Base-by-base conservation (phyloP, 352 stramenopile genomes). In the Phytophthora macrochlamydospora region DNA sequence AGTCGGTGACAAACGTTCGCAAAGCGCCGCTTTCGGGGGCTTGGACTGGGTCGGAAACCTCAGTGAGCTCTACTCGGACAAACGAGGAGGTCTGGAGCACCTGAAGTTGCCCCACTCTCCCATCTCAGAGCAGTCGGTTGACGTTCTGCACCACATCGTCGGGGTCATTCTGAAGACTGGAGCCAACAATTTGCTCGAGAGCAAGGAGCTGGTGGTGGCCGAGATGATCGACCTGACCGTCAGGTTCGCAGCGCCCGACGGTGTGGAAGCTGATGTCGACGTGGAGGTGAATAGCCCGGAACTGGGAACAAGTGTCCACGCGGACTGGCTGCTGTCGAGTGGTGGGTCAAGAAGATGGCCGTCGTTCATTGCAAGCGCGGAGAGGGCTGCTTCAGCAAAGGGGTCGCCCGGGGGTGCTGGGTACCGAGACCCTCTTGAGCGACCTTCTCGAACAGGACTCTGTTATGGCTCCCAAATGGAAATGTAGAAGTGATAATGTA, bases 361-460 rank as follows among this genome's bases (percentile, higher is more conserved):
- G 32, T 71, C 14, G 45, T 67, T 42, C 51, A 54, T 29, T 62
- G 64, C 44, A 59, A 62, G 18, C 7, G 52, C 30, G n/a, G 44
- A 30, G 32, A 42, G 14, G 43, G 43, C 2, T 49, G 43, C 3
- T 71, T 71, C 14, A 59, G 60, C 45, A 59, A 45, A 7, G 51
- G 64, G 2, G 30, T 62, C 28, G 64, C 64, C 30, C 35, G 48
- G 13, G 59, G 64, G 38, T 37, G 3, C 12, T 71, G 24, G 31
- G 31, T 44, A 12, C 30, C 28, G 64, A 71, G 51, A 59, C 42
- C 2, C 43, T 38, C 2, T 56, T 71, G 44, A 28, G 65, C 7
- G 57, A 71, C 9, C 31, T 42, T 8, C 31, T 67, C 2, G 51
- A 71, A 9, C 60, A 62, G n/a, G 51, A 62, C 1, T 24, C 18